Evolutionary conservation across 2,329 filamentous ascomycete species (phyloP).

Genomic region (Penicillium sp.): DNA sequence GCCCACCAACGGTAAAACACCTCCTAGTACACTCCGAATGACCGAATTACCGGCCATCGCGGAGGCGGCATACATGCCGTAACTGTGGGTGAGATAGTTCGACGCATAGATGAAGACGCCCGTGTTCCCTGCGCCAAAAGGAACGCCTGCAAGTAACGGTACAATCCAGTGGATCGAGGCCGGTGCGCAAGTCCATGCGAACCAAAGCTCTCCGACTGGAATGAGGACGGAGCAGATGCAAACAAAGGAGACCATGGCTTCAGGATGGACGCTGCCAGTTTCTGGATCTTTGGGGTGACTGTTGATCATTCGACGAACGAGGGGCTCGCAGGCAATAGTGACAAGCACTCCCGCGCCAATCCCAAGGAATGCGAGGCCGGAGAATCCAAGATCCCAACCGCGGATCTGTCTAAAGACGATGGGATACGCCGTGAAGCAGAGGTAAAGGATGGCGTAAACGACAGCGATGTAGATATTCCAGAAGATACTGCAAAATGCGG

Average conservation of each 20-base stretch:
- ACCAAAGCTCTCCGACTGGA: constrained; percentile 74
- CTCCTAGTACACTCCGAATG: constrained; percentile 66
- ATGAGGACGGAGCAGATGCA: constrained; percentile 69
- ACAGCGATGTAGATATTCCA: constrained; percentile 68
- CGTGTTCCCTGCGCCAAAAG: constrained; percentile 71
- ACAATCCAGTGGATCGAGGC: constrained; percentile 72
- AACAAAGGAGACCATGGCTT: constrained; percentile 75
- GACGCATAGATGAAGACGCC: constrained; percentile 74
- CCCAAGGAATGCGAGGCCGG: constrained; percentile 73
- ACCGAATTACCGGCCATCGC: constrained; percentile 76
- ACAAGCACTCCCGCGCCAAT: constrained; percentile 55
- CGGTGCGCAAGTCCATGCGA: constrained; percentile 82
- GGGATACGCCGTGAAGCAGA: constrained; percentile 87
- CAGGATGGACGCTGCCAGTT: constrained; percentile 67
- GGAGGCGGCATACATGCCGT: constrained; percentile 74
- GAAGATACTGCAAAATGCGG: constrained; percentile 53
- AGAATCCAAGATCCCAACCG: constrained; percentile 68
- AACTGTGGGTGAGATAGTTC: constrained; percentile 73
- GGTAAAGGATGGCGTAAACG: constrained; percentile 79
- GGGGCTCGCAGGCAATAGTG: constrained; percentile 53
- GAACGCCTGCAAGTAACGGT: constrained; percentile 70
- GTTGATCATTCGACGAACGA: constrained; percentile 73
- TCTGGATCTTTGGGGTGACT: constrained; percentile 65
- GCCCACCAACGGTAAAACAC: constrained; percentile 69
- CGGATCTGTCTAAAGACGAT: constrained; percentile 71